Conservation (phyloP, 768 basidiomycete genomes). For the Calocybe indica region DNA sequence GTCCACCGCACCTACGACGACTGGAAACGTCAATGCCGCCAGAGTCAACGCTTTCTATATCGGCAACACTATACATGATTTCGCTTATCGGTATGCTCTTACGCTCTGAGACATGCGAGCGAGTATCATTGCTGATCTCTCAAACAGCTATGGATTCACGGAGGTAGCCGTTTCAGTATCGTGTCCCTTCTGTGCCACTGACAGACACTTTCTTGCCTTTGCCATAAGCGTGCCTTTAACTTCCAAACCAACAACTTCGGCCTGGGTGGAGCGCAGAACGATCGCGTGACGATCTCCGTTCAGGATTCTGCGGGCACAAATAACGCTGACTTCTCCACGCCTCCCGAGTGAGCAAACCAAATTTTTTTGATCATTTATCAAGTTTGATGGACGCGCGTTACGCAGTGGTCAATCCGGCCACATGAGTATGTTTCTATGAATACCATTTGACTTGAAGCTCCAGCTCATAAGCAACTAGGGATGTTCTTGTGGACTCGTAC, state of each 20-base stretch:
- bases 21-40: conserved; percentile 43
- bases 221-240: conserved; percentile 15
- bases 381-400: not conserved
- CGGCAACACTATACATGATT: conserved; percentile 54
- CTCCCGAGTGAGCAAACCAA: conserved; percentile 25
- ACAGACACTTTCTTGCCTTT: not conserved
- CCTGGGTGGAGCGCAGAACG: conserved; percentile 38
- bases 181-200: not conserved
- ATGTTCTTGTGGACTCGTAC: conserved; percentile 30
- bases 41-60: conserved; percentile 52
- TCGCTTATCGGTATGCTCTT: conserved; percentile 32
- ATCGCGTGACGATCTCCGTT: conserved; percentile 44
- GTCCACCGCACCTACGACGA: conserved; percentile 26
- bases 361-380: too few relatives aligned
- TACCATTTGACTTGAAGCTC: not conserved
- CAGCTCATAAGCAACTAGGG: conserved; percentile 9
- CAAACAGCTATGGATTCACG: conserved; percentile 41
- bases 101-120: not conserved
- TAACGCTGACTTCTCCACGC: conserved; percentile 34
- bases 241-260: conserved; percentile 51
- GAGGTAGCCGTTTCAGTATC: conserved; percentile 21
- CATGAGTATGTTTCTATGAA: conserved; percentile 20
- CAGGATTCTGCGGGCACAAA: conserved; percentile 37
- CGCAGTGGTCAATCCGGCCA: conserved; percentile 27
- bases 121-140: not conserved